Evolutionary conservation across 208 protist species (phyloP), one percentile per base, ranked within the genome.

Genomic region (Acanthamoeba lugdunensis): DNA sequence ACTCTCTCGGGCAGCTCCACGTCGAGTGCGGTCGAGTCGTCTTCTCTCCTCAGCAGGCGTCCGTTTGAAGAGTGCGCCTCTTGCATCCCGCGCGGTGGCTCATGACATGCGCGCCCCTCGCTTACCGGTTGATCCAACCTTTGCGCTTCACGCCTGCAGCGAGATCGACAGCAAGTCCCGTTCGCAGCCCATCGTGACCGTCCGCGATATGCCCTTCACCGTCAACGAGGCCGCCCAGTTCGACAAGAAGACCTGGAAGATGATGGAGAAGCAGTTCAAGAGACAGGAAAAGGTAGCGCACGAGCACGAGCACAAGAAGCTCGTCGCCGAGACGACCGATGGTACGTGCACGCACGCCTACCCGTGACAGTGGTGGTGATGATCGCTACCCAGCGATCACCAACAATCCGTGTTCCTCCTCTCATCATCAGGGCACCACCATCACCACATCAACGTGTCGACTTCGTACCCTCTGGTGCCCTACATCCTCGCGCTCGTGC

Each of bases 391-490:
- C 33, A 52, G 48, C 48, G 11, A 52, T 52, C 48, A 8, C 48
- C 48, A 52, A 52, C 48, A 14, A 3, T 0, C 69, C 69, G 21
- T 37, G 33, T 45, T 45, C 0, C 33, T 16, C 69, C 28, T 45
- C 16, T 28, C 11, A 41, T 45, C 45, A 8, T 14, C 30, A 88
- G 79, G 79, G 9, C 79, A 88, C 52, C 79, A 88, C 61, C 85
- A 91, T 54, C 85, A 91, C 18, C 85, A 91, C 85, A 91, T 91
- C 85, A 75, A 91, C 33, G 85, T 91, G 4, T 88, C 79, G n/a
- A 91, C 85, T 5, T 75, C 56, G 28, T 56, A 75, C n/a, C 85
- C 85, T 5, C 23, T 91, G 9, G 85, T 91, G 25, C 85, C 85
- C 37, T 91, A 91, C 85, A 77, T 91, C n/a, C 63, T 91, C 18